Percentiles rank a stretch among this genome's conserved stretches.
Evolutionary conservation across 768 basidiomycete genomes (phyloP).

Genomic region (Boletales sp.): DNA sequence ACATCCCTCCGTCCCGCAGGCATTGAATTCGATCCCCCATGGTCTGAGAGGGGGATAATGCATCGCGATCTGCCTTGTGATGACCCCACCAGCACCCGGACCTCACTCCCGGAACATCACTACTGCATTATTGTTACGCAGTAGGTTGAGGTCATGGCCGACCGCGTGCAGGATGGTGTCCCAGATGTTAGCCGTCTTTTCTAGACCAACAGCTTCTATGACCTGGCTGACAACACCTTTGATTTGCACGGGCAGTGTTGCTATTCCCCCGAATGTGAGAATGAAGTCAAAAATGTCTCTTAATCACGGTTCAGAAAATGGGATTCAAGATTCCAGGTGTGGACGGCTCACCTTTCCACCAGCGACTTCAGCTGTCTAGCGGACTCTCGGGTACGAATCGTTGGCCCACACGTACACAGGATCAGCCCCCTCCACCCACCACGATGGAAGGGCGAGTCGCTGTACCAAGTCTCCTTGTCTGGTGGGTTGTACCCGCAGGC

Average conservation of each 20-base stretch:
- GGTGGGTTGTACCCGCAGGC: too few species aligned
- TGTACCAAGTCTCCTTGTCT: neutral
- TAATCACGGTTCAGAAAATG: neutral
- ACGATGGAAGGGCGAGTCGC: neutral
- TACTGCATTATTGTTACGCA: neutral
- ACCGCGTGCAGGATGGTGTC: neutral
- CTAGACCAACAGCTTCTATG: neutral
- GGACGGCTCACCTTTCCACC: neutral
- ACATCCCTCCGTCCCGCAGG: neutral
- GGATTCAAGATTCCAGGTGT: too few species aligned
- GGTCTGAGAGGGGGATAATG: conserved; percentile 40
- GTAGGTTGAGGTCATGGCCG: neutral
- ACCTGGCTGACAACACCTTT: neutral
- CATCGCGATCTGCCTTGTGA: conserved; percentile 37
- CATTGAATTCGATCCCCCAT: neutral
- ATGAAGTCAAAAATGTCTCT: neutral
- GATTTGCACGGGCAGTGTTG: neutral
- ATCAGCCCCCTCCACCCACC: neutral
- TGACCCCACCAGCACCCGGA: neutral
- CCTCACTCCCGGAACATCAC: neutral
- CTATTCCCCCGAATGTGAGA: neutral
- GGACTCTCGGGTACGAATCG: neutral
- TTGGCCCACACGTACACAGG: neutral
- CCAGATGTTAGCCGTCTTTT: neutral
- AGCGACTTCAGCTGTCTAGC: neutral